phyloP scores from a whole-genome alignment of 345 rosid genomes.

The Anacardium occidentale region DNA sequence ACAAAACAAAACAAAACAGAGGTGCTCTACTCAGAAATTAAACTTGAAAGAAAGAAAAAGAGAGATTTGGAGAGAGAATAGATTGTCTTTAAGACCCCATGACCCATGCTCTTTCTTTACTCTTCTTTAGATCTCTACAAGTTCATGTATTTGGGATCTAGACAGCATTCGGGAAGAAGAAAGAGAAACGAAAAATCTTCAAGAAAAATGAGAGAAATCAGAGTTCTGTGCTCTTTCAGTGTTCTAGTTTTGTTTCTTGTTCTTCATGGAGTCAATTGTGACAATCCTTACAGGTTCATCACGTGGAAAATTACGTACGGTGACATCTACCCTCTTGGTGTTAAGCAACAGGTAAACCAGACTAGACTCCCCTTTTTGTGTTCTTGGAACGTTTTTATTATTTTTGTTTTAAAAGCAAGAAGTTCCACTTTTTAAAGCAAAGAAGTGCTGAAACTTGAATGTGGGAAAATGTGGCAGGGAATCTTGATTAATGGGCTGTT shows the following conservation, averaged over 20 bases:
- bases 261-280: constrained; percentile 56
- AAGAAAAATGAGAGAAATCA: constrained; percentile 39
- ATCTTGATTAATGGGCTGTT: constrained; percentile 74
- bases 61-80: not conserved
- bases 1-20: not conserved
- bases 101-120: not conserved
- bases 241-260: constrained; percentile 43
- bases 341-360: constrained; percentile 67
- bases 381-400: not conserved
- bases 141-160: not conserved
- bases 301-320: constrained; percentile 93
- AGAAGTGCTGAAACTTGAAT: not conserved
- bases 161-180: too few species aligned
- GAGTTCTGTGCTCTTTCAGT: constrained; percentile 27
- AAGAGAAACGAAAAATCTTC: not conserved
- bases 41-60: not conserved
- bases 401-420: not conserved
- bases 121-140: not conserved
- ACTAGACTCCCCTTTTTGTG: not conserved
- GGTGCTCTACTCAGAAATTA: constrained; percentile 9
- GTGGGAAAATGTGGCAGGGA: constrained; percentile 45
- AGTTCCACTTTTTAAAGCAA: not conserved
- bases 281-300: constrained; percentile 72
- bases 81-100: not conserved
- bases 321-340: constrained; percentile 87